Evolutionary conservation across 768 basidiomycete species (phyloP).

Genomic region (Lactarius psammicola): DNA sequence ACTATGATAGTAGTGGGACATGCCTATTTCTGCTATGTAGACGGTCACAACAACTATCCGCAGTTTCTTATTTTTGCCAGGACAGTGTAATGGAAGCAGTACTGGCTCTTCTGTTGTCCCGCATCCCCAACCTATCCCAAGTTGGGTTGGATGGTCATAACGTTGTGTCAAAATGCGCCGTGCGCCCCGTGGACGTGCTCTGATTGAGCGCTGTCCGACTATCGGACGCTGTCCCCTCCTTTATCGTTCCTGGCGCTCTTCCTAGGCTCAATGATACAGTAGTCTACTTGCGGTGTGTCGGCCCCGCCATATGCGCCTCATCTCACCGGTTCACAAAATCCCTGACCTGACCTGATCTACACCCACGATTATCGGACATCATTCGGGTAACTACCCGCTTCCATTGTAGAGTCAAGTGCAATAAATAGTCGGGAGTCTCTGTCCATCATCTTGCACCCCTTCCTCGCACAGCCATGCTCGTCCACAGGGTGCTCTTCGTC

Average conservation of each 20-base stretch:
- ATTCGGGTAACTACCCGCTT: background rate
- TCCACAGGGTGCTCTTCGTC: background rate
- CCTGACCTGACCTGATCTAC: background rate
- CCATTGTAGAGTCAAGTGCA: background rate
- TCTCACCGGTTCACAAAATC: background rate
- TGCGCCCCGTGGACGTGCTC: background rate
- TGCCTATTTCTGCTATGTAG: background rate
- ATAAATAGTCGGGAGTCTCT: background rate
- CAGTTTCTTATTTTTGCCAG: background rate
- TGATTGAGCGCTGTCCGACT: background rate
- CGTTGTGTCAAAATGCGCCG: background rate
- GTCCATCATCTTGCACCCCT: background rate
- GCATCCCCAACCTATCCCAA: background rate
- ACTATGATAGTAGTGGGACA: background rate
- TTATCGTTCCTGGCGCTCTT: background rate
- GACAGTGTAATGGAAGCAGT: background rate
- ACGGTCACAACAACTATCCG: background rate
- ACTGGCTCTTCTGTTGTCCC: background rate
- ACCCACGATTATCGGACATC: conserved; percentile 10
- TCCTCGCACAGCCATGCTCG: conserved; percentile 2
- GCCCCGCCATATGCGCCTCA: background rate
- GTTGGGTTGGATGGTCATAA: background rate
- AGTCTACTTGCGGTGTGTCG: background rate
- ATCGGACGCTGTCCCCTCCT: background rate
- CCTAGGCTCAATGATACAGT: background rate